These are phyloP conservation scores for Cucumis cinereus DNA, from an alignment of 306 rosid species.

Conservation along the genomic window DNA sequence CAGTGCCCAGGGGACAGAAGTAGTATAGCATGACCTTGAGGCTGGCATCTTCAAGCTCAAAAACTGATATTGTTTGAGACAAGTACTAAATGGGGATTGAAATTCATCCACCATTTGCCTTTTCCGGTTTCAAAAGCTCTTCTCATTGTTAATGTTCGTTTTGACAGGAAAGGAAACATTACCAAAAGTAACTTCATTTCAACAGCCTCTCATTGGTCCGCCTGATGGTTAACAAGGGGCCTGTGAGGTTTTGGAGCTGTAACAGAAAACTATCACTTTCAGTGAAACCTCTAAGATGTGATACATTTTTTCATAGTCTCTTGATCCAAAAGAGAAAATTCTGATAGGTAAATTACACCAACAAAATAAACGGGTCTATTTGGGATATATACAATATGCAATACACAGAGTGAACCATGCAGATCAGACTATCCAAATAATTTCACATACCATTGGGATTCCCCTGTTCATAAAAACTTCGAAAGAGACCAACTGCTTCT, in stretches of 20 bases:
- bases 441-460: constrained; percentile 68
- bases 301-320: background rate
- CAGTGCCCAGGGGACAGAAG: background rate
- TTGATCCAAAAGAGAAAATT: background rate
- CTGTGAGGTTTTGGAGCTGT: constrained; percentile 96
- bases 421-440: background rate
- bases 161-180: background rate
- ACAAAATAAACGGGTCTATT: background rate
- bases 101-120: background rate
- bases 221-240: constrained; percentile 24
- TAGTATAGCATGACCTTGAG: background rate
- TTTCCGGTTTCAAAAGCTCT: background rate
- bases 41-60: background rate
- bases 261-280: constrained; percentile 10
- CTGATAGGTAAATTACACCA: background rate
- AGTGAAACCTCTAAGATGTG: background rate
- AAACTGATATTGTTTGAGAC: background rate
- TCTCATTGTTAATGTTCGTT: background rate
- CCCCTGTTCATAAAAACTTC: constrained; percentile 83
- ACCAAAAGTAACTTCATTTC: background rate
- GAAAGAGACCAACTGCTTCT: constrained; percentile 69
- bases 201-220: constrained; percentile 1
- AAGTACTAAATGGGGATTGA: background rate
- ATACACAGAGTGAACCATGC: background rate
- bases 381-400: background rate